phyloP scores from a whole-genome alignment of 257 asterid genomes.

The Lycium ferocissimum region DNA sequence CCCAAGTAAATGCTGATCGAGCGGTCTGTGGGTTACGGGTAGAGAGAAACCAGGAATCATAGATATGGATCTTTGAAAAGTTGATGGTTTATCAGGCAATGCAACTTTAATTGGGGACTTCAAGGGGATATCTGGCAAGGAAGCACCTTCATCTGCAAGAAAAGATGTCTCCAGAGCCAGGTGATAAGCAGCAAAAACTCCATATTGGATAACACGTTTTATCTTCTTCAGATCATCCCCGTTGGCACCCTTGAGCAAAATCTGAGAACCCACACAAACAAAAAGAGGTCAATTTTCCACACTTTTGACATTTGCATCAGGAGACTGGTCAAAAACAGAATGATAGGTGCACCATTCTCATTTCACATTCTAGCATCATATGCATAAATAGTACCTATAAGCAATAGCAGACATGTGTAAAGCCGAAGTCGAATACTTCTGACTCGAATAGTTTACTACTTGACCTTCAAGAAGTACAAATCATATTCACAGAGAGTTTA shows the following conservation, averaged over 20 bases:
- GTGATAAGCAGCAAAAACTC: conserved; percentile 97
- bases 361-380: conserved; percentile 24
- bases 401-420: conserved; percentile 7
- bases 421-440: not conserved
- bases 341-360: not conserved
- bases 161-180: conserved; percentile 95
- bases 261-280: conserved; percentile 50
- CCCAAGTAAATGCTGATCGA: conserved; percentile 25
- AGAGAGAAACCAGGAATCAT: conserved; percentile 66
- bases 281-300: not conserved
- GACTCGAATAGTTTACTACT: not conserved
- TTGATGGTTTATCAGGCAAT: conserved; percentile 74
- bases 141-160: conserved; percentile 99
- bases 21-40: conserved; percentile 61
- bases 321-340: conserved; percentile 6
- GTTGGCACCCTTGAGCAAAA: conserved; percentile 86
- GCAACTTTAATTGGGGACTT: conserved; percentile 78
- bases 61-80: conserved; percentile 76
- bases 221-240: conserved; percentile 92
- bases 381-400: conserved; percentile 7
- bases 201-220: conserved; percentile 91
- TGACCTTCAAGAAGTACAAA: conserved; percentile 8
- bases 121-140: conserved; percentile 78
- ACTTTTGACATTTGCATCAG: conserved; percentile 12
- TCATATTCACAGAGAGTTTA: conserved; percentile 15